These are phyloP conservation scores for Ceratocystis variospora DNA, from an alignment of 2,329 filamentous ascomycete species.

Conservation along the genomic window DNA sequence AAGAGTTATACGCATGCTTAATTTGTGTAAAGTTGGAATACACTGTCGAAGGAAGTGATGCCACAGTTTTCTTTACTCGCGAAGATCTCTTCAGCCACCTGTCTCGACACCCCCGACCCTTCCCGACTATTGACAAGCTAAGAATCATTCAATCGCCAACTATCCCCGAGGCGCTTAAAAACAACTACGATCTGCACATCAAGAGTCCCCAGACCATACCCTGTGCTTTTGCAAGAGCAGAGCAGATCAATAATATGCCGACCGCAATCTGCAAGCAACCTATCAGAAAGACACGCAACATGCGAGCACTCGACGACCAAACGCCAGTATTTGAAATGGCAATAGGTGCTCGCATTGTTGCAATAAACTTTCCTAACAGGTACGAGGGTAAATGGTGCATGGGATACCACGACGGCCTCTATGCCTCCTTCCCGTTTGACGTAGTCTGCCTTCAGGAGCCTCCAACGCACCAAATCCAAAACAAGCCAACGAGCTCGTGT, in stretches of 20 bases:
- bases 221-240: slow-evolving; percentile 30
- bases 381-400: slow-evolving; percentile 44
- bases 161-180: slow-evolving; percentile 29
- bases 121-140: slow-evolving; percentile 37
- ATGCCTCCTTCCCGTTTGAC: slow-evolving; percentile 37
- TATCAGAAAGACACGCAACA: slow-evolving; percentile 35
- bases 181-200: slow-evolving; percentile 43
- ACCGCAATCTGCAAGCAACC: slow-evolving; percentile 34
- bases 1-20: slow-evolving; percentile 40
- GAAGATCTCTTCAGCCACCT: slow-evolving; percentile 40
- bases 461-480: slow-evolving; percentile 33
- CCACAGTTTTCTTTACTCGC: slow-evolving; percentile 43
- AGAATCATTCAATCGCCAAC: slow-evolving; percentile 34
- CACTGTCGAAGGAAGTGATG: slow-evolving; percentile 41
- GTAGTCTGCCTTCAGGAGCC: slow-evolving; percentile 36
- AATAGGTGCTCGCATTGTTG: slow-evolving; percentile 36
- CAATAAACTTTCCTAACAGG: slow-evolving; percentile 37
- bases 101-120: slow-evolving; percentile 38
- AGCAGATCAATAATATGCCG: slow-evolving; percentile 32
- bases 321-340: slow-evolving; percentile 35
- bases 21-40: slow-evolving; percentile 39
- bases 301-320: slow-evolving; percentile 33
- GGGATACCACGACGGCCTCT: slow-evolving; percentile 41
- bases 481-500: slow-evolving; percentile 33
- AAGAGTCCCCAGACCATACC: slow-evolving; percentile 30